These are phyloP conservation scores for Cladobotryum protrusum DNA, from an alignment of 2,329 filamentous ascomycete species.

Conservation along the genomic window DNA sequence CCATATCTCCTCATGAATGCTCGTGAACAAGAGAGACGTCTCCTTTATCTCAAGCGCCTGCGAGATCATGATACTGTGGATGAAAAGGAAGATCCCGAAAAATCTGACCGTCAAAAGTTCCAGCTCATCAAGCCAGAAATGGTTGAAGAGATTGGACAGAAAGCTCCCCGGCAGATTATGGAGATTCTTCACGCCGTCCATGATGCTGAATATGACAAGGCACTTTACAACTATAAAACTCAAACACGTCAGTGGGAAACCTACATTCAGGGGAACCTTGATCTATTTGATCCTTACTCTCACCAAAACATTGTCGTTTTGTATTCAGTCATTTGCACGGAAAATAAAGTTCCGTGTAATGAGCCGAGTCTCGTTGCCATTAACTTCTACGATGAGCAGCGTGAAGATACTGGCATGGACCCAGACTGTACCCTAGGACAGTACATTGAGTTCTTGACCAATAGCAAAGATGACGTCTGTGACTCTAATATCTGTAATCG, in stretches of 20 bases:
- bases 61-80: conserved; percentile 67
- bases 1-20: conserved; percentile 90
- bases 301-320: conserved; percentile 96
- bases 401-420: conserved; percentile 63
- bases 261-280: conserved; percentile 79
- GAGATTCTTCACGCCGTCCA: conserved; percentile 93
- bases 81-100: conserved; percentile 53
- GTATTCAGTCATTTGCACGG: conserved; percentile 88
- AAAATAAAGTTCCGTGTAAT: conserved; percentile 86
- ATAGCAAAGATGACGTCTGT: conserved; percentile 69
- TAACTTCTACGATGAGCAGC: conserved; percentile 90
- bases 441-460: conserved; percentile 86
- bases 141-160: conserved; percentile 77
- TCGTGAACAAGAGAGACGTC: conserved; percentile 78
- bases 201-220: conserved; percentile 94
- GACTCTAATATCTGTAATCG: conserved; percentile 79
- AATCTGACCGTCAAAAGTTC: conserved; percentile 64
- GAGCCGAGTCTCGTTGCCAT: conserved; percentile 88
- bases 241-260: conserved; percentile 96
- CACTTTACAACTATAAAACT: conserved; percentile 85
- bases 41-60: conserved; percentile 75
- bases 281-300: conserved; percentile 88
- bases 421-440: conserved; percentile 90
- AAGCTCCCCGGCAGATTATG: conserved; percentile 78
- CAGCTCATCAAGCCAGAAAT: conserved; percentile 91